Conservation (phyloP, 306 rosid genomes). For the Vigna radiata region DNA sequence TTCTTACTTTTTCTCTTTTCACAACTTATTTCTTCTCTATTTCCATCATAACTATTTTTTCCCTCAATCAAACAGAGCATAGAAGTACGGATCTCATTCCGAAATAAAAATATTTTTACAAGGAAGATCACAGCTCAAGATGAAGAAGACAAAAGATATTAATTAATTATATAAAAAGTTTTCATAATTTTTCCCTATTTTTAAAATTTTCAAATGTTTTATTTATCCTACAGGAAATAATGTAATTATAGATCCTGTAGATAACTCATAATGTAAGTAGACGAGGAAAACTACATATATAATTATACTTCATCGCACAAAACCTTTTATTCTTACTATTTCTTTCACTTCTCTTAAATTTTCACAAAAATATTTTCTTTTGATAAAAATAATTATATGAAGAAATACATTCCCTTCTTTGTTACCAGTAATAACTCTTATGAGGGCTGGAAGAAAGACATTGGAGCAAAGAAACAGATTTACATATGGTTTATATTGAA, state of each 20-base stretch:
- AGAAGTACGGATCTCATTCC: not conserved
- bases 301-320: not conserved
- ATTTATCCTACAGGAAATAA: not conserved
- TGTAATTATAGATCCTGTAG: not conserved
- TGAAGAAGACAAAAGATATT: not conserved
- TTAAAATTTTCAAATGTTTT: not conserved
- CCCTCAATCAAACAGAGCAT: too few relatives aligned
- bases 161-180: not conserved
- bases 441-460: not conserved
- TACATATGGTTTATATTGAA: not conserved
- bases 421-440: not conserved
- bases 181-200: not conserved
- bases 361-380: not conserved
- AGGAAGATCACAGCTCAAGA: not conserved
- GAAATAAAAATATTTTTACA: not conserved
- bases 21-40: too few relatives aligned
- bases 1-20: too few relatives aligned
- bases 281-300: constrained; percentile 17
- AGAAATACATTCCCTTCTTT: not conserved
- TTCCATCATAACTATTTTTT: too few relatives aligned
- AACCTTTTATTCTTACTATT: not conserved
- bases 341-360: not conserved
- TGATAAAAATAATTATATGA: not conserved
- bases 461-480: not conserved
- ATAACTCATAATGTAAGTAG: not conserved